Percentiles rank a stretch among this genome's conserved stretches.
phyloP scores from a whole-genome alignment of 2,329 filamentous ascomycete genomes.

The Diaporthe sp. region DNA sequence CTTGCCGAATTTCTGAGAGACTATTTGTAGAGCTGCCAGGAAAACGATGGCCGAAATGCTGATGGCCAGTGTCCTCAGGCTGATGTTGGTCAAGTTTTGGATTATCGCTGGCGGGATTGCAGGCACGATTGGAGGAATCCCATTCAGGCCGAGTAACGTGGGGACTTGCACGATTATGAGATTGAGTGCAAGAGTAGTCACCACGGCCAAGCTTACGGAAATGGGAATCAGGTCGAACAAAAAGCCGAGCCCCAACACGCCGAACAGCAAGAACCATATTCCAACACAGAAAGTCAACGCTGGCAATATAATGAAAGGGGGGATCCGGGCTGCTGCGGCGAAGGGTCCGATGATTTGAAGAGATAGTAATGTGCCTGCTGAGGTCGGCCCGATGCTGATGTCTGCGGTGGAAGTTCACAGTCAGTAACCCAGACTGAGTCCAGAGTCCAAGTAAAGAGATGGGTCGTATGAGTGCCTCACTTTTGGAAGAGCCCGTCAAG shows the following conservation, averaged over 20 bases:
- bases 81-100: not conserved
- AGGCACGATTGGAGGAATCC: constrained; percentile 1
- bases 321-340: constrained; percentile 16
- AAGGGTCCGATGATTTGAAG: constrained; percentile 26
- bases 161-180: constrained; percentile 16
- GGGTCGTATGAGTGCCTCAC: not conserved
- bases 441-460: not conserved
- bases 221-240: constrained; percentile 27
- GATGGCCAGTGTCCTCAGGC: constrained; percentile 13
- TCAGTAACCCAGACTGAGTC: not conserved
- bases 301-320: constrained; percentile 17
- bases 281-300: constrained; percentile 33
- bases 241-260: constrained; percentile 33
- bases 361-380: constrained; percentile 9
- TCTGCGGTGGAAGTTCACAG: not conserved
- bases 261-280: constrained; percentile 36
- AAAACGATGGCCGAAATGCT: constrained; percentile 11
- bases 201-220: not conserved
- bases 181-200: constrained; percentile 7
- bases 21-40: not conserved
- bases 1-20: constrained; percentile 15
- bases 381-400: constrained; percentile 33
- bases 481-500: constrained; percentile 31
- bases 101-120: constrained; percentile 12
- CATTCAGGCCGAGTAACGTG: constrained; percentile 15